Conservation (phyloP, 805 yeast species). For the Kodamaea kaohsiungensis region DNA sequence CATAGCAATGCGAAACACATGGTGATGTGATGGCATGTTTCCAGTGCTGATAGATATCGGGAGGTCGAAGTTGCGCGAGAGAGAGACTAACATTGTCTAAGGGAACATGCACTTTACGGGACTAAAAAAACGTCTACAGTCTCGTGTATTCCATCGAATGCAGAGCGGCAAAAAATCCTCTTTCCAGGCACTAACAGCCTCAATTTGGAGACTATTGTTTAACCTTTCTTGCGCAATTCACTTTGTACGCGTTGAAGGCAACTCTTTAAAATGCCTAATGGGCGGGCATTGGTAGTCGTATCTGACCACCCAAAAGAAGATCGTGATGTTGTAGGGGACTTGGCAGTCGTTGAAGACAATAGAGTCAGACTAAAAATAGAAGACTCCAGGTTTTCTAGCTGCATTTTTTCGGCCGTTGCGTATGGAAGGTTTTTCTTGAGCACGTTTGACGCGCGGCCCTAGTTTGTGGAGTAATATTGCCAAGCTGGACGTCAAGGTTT, state of each 20-base stretch:
- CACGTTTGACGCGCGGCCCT: not conserved
- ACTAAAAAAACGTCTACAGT: not conserved
- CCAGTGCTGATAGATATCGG: no score
- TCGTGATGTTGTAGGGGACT: not conserved
- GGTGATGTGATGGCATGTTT: no score
- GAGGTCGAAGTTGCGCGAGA: no score
- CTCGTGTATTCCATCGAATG: not conserved
- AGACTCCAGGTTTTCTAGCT: not conserved
- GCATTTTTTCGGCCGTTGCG: not conserved
- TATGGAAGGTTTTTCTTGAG: not conserved
- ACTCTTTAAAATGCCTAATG: not conserved
- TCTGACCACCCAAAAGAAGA: not conserved
- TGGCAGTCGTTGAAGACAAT: not conserved
- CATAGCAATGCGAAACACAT: no score
- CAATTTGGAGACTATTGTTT: not conserved
- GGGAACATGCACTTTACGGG: not conserved
- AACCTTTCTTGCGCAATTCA: not conserved
- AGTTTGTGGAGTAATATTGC: not conserved
- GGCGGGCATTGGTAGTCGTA: not conserved
- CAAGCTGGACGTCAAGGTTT: not conserved
- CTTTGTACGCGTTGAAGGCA: not conserved
- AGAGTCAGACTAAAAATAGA: not conserved
- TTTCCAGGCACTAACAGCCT: not conserved
- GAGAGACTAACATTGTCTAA: no score
- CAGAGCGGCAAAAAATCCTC: not conserved